These are phyloP conservation scores for Populus hybrid DNA, from an alignment of 441 rosid species.

Conservation along the genomic window DNA sequence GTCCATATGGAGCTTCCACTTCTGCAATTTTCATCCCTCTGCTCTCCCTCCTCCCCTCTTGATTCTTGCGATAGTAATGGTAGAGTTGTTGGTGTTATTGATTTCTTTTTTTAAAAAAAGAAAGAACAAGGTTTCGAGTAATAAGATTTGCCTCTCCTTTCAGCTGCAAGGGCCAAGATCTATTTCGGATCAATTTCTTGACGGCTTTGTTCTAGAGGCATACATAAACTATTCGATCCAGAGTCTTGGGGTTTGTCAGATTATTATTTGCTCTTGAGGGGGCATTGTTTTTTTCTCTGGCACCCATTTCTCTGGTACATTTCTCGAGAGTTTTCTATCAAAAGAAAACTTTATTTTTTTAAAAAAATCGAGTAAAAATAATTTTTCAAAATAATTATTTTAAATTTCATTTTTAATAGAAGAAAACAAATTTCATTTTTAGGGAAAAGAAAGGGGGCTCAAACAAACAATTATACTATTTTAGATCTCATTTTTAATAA, in stretches of 20 bases:
- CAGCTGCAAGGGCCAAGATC: conserved; percentile 50
- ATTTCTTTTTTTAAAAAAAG: not conserved
- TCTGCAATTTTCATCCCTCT: no score
- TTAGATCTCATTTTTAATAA: no score
- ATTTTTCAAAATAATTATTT: no score
- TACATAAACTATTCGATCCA: conserved; percentile 18
- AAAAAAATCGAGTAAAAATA: no score
- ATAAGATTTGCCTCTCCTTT: conserved; percentile 43
- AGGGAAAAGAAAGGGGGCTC: no score
- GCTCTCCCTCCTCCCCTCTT: not conserved
- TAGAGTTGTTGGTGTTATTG: no score
- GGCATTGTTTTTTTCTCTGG: conserved; percentile 13
- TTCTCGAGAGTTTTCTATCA: not conserved
- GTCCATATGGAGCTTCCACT: not conserved
- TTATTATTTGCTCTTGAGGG: conserved; percentile 6
- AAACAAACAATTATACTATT: no score
- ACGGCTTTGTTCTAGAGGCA: conserved; percentile 62
- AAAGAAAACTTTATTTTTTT: no score
- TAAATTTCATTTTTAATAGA: no score
- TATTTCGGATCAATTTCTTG: conserved; percentile 41
- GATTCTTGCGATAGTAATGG: not conserved
- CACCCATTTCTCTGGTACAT: conserved; percentile 39
- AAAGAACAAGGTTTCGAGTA: not conserved
- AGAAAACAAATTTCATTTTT: no score
- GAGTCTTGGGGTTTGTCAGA: conserved; percentile 11